Evolutionary conservation across 306 rosid species (phyloP), one percentile per base, ranked within the genome.

Genomic region (Bauhinia variegata): DNA sequence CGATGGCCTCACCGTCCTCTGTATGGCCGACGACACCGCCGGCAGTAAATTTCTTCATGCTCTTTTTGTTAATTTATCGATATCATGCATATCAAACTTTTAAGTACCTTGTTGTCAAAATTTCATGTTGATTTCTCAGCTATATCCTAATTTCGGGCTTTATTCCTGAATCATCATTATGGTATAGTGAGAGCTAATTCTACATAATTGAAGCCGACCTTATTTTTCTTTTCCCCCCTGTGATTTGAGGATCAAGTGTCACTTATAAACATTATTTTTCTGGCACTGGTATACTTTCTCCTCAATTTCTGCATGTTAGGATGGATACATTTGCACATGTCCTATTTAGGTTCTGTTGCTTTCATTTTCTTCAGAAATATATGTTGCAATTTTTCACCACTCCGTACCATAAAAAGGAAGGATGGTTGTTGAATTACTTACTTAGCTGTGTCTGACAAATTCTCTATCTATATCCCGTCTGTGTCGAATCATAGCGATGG

Each of bases 1-100:
- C 82, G 99, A 95, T 23, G 99, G 96, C 46, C 99, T 95, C 71
- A 88, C 99, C 73, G 96, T 90, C 64, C 97, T 95, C 76, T 95
- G 99, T 71, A 88, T 95, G 95, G 97, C 99, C 68, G 97, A 95
- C 67, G 99, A 95, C 36, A 70, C 81, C 63, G 90, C 90, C 63
- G 99, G 97, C 58, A 74, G 97, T 91, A 44, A 54, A 91, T 71
- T 39, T 43, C 2, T 39, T 7, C 16, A 2, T 10, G 7, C 9
- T n/a, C 8, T 14, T 49, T 16, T 30, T 42, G 6, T 17, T 23
- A 1, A 1, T 47, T 19, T 7, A 0, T 15, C 1, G 32, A n/a
- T 11, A 65, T 59, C 60, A 10, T 12, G 23, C 31, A 9, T 37
- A 11, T 44, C 4, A 0, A 32, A 0, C 60, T 0, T 11, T 46